Base-by-base conservation (phyloP, 805 yeast species). In the Wickerhamomyces tratensis region DNA sequence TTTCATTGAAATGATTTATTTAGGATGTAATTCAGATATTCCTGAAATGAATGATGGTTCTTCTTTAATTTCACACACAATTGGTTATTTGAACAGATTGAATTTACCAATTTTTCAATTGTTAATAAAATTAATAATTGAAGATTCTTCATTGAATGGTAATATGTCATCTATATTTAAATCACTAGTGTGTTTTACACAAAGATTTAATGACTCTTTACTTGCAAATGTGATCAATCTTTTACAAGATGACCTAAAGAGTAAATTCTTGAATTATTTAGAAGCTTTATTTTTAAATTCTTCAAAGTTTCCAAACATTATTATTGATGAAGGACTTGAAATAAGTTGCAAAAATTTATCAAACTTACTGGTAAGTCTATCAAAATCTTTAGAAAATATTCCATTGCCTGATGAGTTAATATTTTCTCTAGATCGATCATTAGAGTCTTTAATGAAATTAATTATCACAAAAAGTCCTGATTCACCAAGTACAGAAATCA, bases 31-130 rank as follows among this genome's bases (percentile, higher is more conserved):
- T 20, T 20, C 20, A 27, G 7, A 6, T 20, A 25, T 26, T 14
- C 12, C 12, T 2, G 11, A 30, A 29, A 20, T 15, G 38, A 38
- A 9, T 11, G 42, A 43, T 31, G 15, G 36, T 13, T 36, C 30
- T 13, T 46, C 47, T 14, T 26, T 58, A 10, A 41, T 39, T 29
- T 45, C 31, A 29, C 11, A 46, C 8, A 42, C 62, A 5, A 45
- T 68, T 2, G 43, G 47, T 11, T 47, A 49, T 4, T 43, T 69
- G 20, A 56, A 65, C 41, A 67, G 65, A 39, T 69, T 67, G 49
- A 69, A 67, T 43, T 49, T 72, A 25, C 69, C 72, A 2, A 46
- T 71, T 2, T 56, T 65, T 33, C 77, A 72, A 45, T 49, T 69
- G 36, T 42, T 69, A 3, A 56, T 71, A 41, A 62, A 63, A 34